Evolutionary conservation across 805 yeast genomes (phyloP), one percentile per base, ranked within the genome.

Genomic region (Kluyveromyces nonfermentans): DNA sequence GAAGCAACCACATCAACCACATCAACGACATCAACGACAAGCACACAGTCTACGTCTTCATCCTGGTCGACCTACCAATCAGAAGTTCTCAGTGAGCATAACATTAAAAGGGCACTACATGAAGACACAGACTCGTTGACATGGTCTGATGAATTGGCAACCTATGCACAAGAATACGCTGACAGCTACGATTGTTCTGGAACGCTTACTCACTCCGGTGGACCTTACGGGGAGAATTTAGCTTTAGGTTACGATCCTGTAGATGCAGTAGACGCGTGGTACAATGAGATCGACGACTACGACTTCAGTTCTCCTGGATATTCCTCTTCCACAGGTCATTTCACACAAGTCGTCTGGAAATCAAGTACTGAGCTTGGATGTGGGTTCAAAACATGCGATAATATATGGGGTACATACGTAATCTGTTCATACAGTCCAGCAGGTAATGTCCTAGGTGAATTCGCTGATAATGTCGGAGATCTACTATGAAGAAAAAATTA

Each of bases 341-440:
- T 84, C 69, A 84, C 95, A 25, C 94, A 85, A 64, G 74, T 86
- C 46, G 79, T 86, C 43, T 86, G 95, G 95, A 77, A 75, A 56
- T 59, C 69, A 17, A 70, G 87, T 40, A 72, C 81, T 31, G 63
- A 76, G 57, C 53, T 86, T 14, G 96, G 95, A 35, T 86, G 96
- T 70, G 95, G 82, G 42, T 67, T 70, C 62, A 79, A 77, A 57
- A 60, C 71, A 50, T 84, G 95, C 67, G 62, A 74, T 44, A 54
- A 62, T 40, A 66, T 68, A 56, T 68, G 72, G 75, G 77, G 78
- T 43, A 65, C 69, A 52, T 85, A 85, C 65, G 69, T 82, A 44
- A 75, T 84, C 49, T 87, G 96, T 63, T 77, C 81, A 42, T 87
- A 88, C 63, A 67, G 71, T 55, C 79, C 86, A 16, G 75, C 82